phyloP scores from a whole-genome alignment of 2,329 filamentous ascomycete genomes.

The Talaromyces sp. region DNA sequence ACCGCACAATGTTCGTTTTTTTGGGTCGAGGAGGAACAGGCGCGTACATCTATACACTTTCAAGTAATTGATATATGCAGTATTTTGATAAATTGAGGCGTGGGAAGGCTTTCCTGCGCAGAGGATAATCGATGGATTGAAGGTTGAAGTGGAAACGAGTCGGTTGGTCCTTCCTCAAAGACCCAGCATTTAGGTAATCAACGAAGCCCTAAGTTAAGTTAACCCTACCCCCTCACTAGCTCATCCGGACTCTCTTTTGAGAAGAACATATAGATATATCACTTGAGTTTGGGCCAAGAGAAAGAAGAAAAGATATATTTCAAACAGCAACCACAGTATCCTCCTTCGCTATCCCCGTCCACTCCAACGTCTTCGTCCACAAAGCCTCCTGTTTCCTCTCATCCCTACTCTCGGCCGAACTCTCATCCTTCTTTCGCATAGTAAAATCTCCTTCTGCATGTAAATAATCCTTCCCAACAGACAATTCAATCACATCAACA shows the following conservation, averaged over 20 bases:
- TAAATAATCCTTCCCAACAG: slow-evolving; percentile 28
- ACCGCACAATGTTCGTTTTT: slow-evolving; percentile 16
- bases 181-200: background rate
- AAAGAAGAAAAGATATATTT: background rate
- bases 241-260: background rate
- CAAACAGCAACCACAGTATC: slow-evolving; percentile 24
- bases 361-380: slow-evolving; percentile 39
- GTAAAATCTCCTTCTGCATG: slow-evolving; percentile 39
- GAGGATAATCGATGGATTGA: too few relatives aligned
- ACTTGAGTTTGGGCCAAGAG: background rate
- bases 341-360: slow-evolving; percentile 27
- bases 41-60: too few relatives aligned
- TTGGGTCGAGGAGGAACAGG: background rate
- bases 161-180: background rate
- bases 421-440: slow-evolving; percentile 31
- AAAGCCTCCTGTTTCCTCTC: slow-evolving; percentile 32
- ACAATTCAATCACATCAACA: slow-evolving; percentile 31
- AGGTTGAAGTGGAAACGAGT: background rate
- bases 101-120: too few relatives aligned
- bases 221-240: background rate
- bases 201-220: background rate
- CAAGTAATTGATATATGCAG: too few relatives aligned
- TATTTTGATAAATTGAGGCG: too few relatives aligned
- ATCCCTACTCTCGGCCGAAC: slow-evolving; percentile 33
- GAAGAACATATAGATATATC: background rate